Percentiles rank a stretch among this genome's conserved stretches.
These are phyloP conservation scores for Hyphopichia burtonii DNA, from an alignment of 1,139 yeast species.

Conservation along the genomic window DNA sequence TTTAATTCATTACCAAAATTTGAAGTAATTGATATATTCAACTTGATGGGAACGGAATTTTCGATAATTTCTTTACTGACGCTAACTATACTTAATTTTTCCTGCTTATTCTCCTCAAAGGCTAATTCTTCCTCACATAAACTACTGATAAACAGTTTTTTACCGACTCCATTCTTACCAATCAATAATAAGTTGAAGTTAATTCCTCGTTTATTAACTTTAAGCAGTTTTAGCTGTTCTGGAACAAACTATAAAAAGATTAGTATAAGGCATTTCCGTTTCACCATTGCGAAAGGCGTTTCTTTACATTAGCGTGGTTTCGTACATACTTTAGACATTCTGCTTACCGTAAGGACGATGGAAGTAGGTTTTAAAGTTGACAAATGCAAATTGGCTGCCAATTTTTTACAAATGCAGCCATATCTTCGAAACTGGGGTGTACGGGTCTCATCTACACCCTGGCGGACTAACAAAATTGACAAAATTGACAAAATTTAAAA, in stretches of 20 bases:
- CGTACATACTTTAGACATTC: no score
- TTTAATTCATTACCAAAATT: constrained; percentile 37
- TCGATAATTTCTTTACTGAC: constrained; percentile 13
- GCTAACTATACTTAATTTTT: not conserved
- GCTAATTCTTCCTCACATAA: constrained; percentile 15
- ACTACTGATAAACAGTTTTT: constrained; percentile 31
- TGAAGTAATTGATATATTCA: constrained; percentile 23
- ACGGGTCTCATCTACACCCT: no score
- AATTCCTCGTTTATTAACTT: constrained; percentile 19
- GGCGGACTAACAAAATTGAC: no score
- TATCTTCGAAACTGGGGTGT: no score
- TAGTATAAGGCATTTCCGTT: constrained; percentile 2
- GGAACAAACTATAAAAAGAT: constrained; percentile 11
- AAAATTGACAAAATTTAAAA: no score
- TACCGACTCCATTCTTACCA: constrained; percentile 38
- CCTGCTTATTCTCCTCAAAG: not conserved
- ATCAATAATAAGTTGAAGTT: constrained; percentile 27
- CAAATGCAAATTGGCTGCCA: no score
- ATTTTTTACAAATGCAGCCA: no score
- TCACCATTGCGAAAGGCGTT: no score
- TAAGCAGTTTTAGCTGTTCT: constrained; percentile 17
- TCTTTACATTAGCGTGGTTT: no score
- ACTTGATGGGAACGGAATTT: constrained; percentile 21
- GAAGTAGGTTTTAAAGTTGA: no score
- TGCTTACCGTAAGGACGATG: no score